Evolutionary conservation across 1,284 basidiomycete species (phyloP), one percentile per base, ranked within the genome.

Genomic region (Trametes sp.): DNA sequence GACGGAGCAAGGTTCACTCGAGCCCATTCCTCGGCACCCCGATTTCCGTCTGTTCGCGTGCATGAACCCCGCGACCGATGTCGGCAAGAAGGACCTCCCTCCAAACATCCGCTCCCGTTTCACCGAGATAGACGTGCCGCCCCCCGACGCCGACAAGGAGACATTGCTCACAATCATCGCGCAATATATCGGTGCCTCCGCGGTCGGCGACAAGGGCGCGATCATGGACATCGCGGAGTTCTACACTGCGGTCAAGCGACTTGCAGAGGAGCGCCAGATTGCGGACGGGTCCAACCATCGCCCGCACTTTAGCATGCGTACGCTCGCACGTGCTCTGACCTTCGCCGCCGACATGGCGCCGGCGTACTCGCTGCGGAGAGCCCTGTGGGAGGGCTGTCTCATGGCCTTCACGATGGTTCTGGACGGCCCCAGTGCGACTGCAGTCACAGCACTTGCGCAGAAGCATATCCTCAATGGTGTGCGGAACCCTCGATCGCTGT

Each of bases 41-140:
- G 91, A 98, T 70, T 99, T 99, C 79, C 92, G 97, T 28, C 81
- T 99, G 9, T 99, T 99, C 72, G 96, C 96, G 1, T 99, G 98
- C 75, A 99, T 99, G 98, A 99, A 99, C 74, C 98, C 98, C 2
- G 98, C 98, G 0, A 99, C 97, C 2, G 98, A 99, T 69, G 94
- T 98, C 23, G 98, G 98, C 57, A 99, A 99, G 82, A 97, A 96
- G 72, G 97, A 98, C 71, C 87, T 99, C 1, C 94, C 95, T 11
- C 89, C 93, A 0, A 92, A 92, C 69, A 91, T 99, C 50, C 90
- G 97, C 36, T 88, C 92, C 8, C 88, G 94, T 33, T 99, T 99
- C 80, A 98, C 96, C 2, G 98, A 99, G 77, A 87, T 99, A 54
- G 96, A 97, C 73, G 96, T 98, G 4, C 88, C 93, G 14, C 87